These are phyloP conservation scores for Tagetes patula DNA, from an alignment of 129 eudicot genomes.

Conservation along the genomic window DNA sequence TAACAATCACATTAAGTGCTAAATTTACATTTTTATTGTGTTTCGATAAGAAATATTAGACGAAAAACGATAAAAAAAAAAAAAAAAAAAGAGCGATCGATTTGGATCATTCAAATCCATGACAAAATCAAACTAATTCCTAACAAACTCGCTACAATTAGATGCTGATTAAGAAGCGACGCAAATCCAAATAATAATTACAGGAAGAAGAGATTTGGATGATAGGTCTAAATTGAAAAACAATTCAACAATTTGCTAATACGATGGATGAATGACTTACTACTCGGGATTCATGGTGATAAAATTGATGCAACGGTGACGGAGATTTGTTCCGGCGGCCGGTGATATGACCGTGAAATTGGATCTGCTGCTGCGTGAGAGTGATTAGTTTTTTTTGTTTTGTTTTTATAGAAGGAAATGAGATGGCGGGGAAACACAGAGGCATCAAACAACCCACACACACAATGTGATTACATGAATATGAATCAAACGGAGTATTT, in stretches of 20 bases:
- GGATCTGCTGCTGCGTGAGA: constrained; percentile 29
- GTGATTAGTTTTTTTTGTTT: not conserved
- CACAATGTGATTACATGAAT: not conserved
- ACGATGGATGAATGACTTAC: constrained; percentile 37
- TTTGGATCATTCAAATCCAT: constrained; percentile 20
- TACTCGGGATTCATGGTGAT: constrained; percentile 58
- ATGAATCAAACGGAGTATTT: too few relatives aligned
- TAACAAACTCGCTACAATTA: not conserved
- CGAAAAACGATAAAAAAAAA: not conserved
- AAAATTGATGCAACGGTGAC: not conserved
- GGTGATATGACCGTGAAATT: constrained; percentile 21
- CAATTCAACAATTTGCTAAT: not conserved
- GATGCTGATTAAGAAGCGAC: not conserved
- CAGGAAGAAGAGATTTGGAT: not conserved
- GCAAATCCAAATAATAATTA: constrained; percentile 22
- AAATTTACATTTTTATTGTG: not conserved
- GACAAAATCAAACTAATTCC: not conserved
- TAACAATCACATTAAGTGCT: not conserved
- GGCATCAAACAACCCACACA: not conserved
- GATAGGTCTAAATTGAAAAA: not conserved
- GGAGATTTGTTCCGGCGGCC: constrained; percentile 34
- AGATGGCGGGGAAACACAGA: constrained; percentile 32
- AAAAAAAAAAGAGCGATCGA: constrained; percentile 20
- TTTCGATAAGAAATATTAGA: not conserved
- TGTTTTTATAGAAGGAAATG: not conserved